Conservation (phyloP, 139 green algal genomes). For the Eudorina sp. region DNA sequence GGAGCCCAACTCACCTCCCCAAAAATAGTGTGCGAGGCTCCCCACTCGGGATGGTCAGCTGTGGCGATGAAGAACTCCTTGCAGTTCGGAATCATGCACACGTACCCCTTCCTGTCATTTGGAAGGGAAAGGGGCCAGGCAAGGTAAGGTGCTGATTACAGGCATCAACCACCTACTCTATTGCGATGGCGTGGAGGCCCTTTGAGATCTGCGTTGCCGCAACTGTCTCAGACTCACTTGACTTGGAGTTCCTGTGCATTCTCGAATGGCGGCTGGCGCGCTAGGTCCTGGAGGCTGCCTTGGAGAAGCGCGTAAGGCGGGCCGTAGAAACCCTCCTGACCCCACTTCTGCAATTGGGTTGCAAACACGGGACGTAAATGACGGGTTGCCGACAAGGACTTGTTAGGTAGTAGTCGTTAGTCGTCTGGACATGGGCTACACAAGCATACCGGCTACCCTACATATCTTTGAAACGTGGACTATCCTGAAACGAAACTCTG, state of each 20-base stretch:
- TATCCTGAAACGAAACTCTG: too few relatives aligned
- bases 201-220: too few relatives aligned
- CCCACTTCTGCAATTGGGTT: slow-evolving; percentile 49
- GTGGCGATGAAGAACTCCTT: slow-evolving; percentile 66
- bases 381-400: too few relatives aligned
- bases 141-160: too few relatives aligned
- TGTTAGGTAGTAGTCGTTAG: too few relatives aligned
- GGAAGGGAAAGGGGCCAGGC: too few relatives aligned
- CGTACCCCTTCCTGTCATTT: slow-evolving; percentile 44
- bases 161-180: too few relatives aligned
- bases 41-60: slow-evolving; percentile 59
- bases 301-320: slow-evolving; percentile 62
- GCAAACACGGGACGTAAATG: too few relatives aligned
- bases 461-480: too few relatives aligned
- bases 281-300: slow-evolving; percentile 51
- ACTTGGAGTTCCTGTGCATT: slow-evolving; percentile 27
- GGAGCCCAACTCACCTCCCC: slow-evolving; percentile 42
- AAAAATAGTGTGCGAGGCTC: slow-evolving; percentile 52
- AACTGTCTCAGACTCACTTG: slow-evolving; percentile 36
- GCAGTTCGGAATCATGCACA: slow-evolving; percentile 62
- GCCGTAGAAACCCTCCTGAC: slow-evolving; percentile 45
- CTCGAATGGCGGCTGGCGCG: slow-evolving; percentile 54
- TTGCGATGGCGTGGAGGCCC: too few relatives aligned
- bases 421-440: too few relatives aligned
- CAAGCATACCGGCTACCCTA: too few relatives aligned